A percentile compares a stretch with the other conserved stretches of the same genome.
Conservation (phyloP, 371 early-diverging fungal species). For the Encephalitozoon intestinalis region DNA sequence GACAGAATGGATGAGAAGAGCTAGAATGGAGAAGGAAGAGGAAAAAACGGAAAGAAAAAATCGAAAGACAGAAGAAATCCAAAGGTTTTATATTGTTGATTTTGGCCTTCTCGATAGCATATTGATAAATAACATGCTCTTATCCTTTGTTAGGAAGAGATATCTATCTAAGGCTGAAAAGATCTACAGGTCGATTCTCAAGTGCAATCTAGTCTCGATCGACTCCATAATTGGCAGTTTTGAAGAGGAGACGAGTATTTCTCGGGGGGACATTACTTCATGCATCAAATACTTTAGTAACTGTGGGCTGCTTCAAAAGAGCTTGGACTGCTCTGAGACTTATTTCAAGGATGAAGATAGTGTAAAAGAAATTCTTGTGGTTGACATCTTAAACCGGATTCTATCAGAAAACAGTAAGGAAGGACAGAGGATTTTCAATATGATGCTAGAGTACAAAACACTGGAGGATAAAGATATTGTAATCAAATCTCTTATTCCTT, state of each 20-base stretch:
- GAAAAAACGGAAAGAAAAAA: not conserved
- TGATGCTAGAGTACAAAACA: not conserved
- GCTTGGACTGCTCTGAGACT: not conserved
- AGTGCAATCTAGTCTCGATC: not conserved
- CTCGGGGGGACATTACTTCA: conserved; percentile 26
- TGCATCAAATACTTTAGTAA: conserved; percentile 39
- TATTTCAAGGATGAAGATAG: not conserved
- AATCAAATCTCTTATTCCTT: conserved; percentile 18
- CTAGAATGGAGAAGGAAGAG: not conserved
- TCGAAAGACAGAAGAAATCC: not conserved
- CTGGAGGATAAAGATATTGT: conserved; percentile 38
- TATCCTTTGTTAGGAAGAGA: not conserved
- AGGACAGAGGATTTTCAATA: conserved; percentile 23
- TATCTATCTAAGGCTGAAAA: conserved; percentile 25
- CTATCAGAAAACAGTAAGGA: not conserved
- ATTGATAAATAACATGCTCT: not conserved
- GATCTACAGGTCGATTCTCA: conserved; percentile 26
- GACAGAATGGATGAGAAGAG: not conserved
- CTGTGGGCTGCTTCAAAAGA: conserved; percentile 13
- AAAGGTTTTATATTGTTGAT: conserved; percentile 21
- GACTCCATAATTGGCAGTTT: conserved; percentile 14
- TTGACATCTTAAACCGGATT: not conserved
- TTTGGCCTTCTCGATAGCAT: conserved; percentile 23
- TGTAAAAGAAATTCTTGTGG: not conserved
- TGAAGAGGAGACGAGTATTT: conserved; percentile 18